Percentiles rank a stretch among this genome's conserved stretches.
Conservation (phyloP, 2,329 filamentous ascomycete genomes). For the Neopestalotiopsis clavispora region DNA sequence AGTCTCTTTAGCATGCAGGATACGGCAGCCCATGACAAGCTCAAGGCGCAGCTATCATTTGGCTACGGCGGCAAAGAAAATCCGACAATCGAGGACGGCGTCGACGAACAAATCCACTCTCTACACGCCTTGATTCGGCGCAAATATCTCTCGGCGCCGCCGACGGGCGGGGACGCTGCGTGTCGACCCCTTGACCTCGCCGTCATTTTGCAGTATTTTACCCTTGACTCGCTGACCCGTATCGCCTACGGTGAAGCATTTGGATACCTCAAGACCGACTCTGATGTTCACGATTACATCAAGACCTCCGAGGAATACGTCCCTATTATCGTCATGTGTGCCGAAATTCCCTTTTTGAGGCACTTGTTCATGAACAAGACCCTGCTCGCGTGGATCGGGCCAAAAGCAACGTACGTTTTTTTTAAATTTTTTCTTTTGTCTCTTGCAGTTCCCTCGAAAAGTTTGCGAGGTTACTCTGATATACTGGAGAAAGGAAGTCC, state of each 20-base stretch:
- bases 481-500: no score
- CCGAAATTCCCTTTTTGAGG: conserved; percentile 4
- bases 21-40: conserved; percentile 17
- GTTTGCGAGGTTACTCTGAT: no score
- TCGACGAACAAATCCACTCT: conserved; percentile 24
- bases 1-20: conserved; percentile 15
- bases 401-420: not conserved
- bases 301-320: conserved; percentile 41
- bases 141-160: conserved; percentile 20
- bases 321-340: conserved; percentile 38
- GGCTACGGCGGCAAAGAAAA: conserved; percentile 21
- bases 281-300: conserved; percentile 49
- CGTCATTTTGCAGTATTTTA: conserved; percentile 49
- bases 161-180: not conserved
- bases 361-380: not conserved
- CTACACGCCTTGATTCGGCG: conserved; percentile 23
- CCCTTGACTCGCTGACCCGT: conserved; percentile 54
- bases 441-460: no score
- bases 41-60: conserved; percentile 13
- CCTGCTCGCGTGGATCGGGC: conserved; percentile 1
- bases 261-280: conserved; percentile 46
- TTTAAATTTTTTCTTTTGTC: no score
- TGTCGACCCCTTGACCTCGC: conserved; percentile 45
- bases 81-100: conserved; percentile 13
- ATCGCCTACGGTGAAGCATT: conserved; percentile 51